A percentile compares a stretch with the other conserved stretches of the same genome.
Conservation (phyloP, 176 grass and related monocot genomes). For the Chloris gayana region DNA sequence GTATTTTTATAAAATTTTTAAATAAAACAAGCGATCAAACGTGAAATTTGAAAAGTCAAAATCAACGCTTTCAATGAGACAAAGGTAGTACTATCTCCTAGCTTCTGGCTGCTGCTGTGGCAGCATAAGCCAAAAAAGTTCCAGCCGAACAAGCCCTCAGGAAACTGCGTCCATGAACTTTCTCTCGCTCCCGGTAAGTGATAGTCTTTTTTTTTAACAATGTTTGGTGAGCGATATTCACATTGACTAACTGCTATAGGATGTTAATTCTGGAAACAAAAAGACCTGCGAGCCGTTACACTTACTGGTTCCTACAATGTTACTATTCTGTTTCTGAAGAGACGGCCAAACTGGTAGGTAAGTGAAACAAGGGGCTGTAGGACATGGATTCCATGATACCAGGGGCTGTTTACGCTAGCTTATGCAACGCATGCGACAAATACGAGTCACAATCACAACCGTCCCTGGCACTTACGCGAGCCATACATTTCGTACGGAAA, state of each 20-base stretch:
- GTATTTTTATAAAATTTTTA: too few relatives aligned
- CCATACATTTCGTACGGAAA: neutral
- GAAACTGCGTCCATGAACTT: too few relatives aligned
- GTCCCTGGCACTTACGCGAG: neutral
- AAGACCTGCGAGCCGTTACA: neutral
- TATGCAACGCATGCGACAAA: neutral
- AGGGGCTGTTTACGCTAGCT: neutral
- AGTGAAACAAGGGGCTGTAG: constrained; percentile 21
- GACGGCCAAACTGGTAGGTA: neutral
- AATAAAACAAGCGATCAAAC: too few relatives aligned
- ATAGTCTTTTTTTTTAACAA: neutral
- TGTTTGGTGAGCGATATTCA: neutral
- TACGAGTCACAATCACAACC: neutral
- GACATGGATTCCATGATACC: constrained; percentile 35
- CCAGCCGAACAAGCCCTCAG: too few relatives aligned
- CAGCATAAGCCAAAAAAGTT: too few relatives aligned
- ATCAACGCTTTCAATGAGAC: too few relatives aligned
- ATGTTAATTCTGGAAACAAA: neutral
- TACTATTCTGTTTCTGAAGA: neutral
- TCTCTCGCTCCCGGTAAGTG: neutral
- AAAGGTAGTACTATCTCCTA: too few relatives aligned
- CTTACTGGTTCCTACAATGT: neutral
- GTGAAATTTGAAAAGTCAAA: too few relatives aligned
- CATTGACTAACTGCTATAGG: neutral
- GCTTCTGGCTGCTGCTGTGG: too few relatives aligned